Conservation (phyloP, 441 rosid genomes). For the Corymbia citriodora region DNA sequence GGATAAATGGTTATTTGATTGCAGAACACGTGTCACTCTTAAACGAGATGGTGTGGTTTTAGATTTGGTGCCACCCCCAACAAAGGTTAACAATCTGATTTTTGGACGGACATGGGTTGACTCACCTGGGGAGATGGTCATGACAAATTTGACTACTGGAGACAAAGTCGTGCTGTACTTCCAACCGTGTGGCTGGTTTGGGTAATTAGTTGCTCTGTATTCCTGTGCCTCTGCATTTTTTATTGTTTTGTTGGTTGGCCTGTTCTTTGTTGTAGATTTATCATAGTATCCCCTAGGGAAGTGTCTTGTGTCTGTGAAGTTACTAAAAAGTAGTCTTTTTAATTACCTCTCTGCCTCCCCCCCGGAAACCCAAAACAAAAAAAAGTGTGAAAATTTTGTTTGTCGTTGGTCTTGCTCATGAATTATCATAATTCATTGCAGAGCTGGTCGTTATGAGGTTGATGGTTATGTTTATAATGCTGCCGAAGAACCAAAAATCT, state of each 20-base stretch:
- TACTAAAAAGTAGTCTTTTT: background rate
- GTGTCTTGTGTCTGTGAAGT: background rate
- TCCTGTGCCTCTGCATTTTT: background rate
- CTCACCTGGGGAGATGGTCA: conserved; percentile 90
- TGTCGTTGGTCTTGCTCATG: background rate
- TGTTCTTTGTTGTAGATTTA: background rate
- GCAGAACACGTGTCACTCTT: conserved; percentile 85
- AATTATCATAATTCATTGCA: conserved; percentile 20
- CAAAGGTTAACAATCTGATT: conserved; percentile 91
- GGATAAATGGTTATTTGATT: background rate
- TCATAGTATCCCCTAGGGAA: background rate
- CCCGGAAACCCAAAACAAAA: background rate
- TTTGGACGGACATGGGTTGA: conserved; percentile 99
- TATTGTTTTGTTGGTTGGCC: background rate
- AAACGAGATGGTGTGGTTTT: conserved; percentile 88
- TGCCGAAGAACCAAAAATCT: conserved; percentile 85
- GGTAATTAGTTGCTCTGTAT: conserved; percentile 38
- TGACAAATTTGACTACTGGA: conserved; percentile 87
- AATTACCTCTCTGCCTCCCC: background rate
- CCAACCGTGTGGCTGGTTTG: conserved; percentile 99
- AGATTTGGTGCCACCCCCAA: conserved; percentile 91
- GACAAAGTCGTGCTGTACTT: conserved; percentile 92
- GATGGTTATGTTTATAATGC: conserved; percentile 95
- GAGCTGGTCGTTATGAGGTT: conserved; percentile 98
- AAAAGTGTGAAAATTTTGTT: background rate